Conservation (phyloP, 73 alveolate genomes). For the Vitrella brassicaformis region DNA sequence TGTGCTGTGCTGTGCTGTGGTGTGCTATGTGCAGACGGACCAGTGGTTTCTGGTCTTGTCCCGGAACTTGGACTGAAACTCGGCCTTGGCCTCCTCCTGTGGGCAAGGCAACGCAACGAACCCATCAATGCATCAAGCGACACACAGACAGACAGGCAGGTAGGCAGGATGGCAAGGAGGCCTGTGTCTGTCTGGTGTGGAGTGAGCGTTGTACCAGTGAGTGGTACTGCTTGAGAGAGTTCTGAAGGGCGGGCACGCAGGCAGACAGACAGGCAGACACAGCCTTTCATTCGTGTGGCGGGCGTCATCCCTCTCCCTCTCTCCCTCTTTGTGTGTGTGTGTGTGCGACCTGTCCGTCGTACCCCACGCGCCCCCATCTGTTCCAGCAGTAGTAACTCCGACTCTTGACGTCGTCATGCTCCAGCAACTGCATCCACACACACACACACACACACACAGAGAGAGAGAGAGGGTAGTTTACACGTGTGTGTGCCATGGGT, state of each 20-base stretch:
- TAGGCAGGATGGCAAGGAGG: too few relatives aligned
- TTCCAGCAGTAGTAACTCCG: constrained; percentile 1
- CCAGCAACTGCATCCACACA: neutral
- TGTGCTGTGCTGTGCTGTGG: too few relatives aligned
- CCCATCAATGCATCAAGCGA: too few relatives aligned
- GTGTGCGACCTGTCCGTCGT: constrained; percentile 9
- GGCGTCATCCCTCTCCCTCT: too few relatives aligned
- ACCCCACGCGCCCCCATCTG: constrained; percentile 31
- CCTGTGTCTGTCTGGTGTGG: too few relatives aligned
- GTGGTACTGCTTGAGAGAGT: too few relatives aligned
- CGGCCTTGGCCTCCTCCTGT: neutral
- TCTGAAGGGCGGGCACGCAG: neutral
- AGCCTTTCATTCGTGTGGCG: too few relatives aligned
- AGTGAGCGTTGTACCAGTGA: too few relatives aligned
- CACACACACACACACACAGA: neutral
- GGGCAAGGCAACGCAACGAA: neutral
- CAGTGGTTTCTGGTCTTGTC: neutral
- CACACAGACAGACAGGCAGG: neutral
- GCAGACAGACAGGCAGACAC: neutral
- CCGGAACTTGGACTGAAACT: neutral
- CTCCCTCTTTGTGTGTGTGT: too few relatives aligned
- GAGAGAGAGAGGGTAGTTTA: neutral
- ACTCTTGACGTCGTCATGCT: too few relatives aligned
- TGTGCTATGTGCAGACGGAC: neutral
- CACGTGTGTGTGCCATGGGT: too few relatives aligned